These are phyloP conservation scores for Xanthoconium stramineum DNA, from an alignment of 768 basidiomycete genomes.

Conservation along the genomic window DNA sequence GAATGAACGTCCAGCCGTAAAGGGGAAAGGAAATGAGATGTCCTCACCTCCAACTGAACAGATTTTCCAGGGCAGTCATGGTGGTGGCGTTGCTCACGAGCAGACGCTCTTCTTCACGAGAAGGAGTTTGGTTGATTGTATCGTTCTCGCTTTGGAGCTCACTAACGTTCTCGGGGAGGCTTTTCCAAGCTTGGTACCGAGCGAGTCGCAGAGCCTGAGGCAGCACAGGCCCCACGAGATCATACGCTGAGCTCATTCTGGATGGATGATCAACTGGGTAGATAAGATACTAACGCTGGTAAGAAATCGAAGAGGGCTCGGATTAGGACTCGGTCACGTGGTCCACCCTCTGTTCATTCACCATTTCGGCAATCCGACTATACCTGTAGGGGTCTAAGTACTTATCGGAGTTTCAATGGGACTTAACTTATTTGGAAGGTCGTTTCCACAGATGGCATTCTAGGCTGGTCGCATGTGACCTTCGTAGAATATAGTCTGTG, in stretches of 20 bases:
- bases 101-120: constrained; percentile 19
- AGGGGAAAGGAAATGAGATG: not conserved
- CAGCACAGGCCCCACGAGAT: constrained; percentile 28
- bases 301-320: too few species aligned
- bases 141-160: constrained; percentile 9
- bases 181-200: not conserved
- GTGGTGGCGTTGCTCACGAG: constrained; percentile 23
- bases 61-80: constrained; percentile 29
- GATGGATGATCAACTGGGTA: not conserved
- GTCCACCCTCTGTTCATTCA: too few species aligned
- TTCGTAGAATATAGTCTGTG: too few species aligned
- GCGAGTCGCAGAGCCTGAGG: constrained; percentile 23
- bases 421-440: too few species aligned
- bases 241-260: not conserved
- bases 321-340: too few species aligned
- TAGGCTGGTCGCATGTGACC: too few species aligned
- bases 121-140: constrained; percentile 14
- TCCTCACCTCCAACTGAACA: constrained; percentile 40
- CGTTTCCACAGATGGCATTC: too few species aligned
- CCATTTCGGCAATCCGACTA: too few species aligned
- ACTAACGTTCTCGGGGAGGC: not conserved
- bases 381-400: too few species aligned
- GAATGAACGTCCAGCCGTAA: not conserved
- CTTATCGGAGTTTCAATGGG: too few species aligned
- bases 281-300: too few species aligned